Conservation (phyloP, 441 rosid genomes). For the Bruguiera hainesii region DNA sequence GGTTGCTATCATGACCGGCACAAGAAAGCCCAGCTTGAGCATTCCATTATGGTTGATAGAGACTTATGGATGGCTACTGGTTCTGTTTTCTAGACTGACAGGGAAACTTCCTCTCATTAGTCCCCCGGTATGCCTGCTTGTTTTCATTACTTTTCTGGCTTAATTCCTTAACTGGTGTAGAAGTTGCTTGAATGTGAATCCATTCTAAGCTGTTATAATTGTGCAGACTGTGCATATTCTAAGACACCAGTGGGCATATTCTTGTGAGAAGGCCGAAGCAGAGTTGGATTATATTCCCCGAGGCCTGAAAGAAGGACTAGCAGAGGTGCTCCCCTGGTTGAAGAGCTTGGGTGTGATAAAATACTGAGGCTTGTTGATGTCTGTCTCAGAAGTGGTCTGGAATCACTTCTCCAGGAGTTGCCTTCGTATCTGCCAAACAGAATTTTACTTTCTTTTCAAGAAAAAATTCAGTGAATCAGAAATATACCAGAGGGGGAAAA, state of each 20-base stretch:
- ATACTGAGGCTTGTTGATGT: slow-evolving; percentile 32
- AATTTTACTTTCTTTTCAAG: no score
- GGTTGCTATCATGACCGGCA: slow-evolving; percentile 65
- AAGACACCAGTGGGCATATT: slow-evolving; percentile 82
- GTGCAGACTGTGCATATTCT: slow-evolving; percentile 61
- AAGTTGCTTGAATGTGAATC: background rate
- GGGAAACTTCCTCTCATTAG: slow-evolving; percentile 89
- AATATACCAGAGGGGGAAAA: no score
- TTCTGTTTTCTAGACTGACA: slow-evolving; percentile 56
- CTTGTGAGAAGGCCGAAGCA: slow-evolving; percentile 71
- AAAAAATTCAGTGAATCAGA: no score
- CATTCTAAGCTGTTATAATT: slow-evolving; percentile 1
- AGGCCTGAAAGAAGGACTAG: slow-evolving; percentile 71
- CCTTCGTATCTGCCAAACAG: no score
- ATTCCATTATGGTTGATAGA: slow-evolving; percentile 61
- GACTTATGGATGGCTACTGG: slow-evolving; percentile 69
- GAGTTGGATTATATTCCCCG: slow-evolving; percentile 78
- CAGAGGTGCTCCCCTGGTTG: slow-evolving; percentile 76
- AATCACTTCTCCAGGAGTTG: background rate
- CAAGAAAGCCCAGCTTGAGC: slow-evolving; percentile 54
- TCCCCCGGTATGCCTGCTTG: slow-evolving; percentile 58
- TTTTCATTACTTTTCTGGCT: background rate
- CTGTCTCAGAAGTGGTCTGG: background rate
- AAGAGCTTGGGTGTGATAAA: slow-evolving; percentile 57
- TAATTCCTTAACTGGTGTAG: slow-evolving; percentile 1